Base-by-base conservation (phyloP, 2,329 filamentous ascomycete genomes). In the Blumeria hordei region DNA sequence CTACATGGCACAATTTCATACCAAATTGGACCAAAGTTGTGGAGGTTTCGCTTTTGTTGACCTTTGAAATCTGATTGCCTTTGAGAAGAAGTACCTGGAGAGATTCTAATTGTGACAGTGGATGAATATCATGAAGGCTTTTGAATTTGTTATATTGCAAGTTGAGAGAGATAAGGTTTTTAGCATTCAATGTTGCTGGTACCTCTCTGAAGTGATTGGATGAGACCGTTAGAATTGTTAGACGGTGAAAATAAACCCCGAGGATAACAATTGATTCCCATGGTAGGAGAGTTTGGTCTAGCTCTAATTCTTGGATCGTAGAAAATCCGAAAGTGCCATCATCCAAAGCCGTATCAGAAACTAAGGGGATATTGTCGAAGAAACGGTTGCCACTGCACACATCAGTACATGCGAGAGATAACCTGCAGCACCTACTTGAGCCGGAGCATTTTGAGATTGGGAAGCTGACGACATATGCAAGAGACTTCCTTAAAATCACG, bases 321-420 rank as follows among this genome's bases (percentile, higher is more conserved):
- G 39, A 47, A 32, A 54, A 47, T 9, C 7, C 32, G 58, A 51
- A 85, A 75, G 1, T 68, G 69, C 14, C 67, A 59, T 1, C 63
- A 61, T 0, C 33, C 34, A 12, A 36, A 5, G 12, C 33, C 4
- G 9, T 36, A 5, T 14, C 32, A 7, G 14, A 10, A 12, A 0
- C 12, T 16, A 36, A 18, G 6, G 16, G 11, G 14, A 10, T 16
- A 16, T 18, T 34, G 16, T 54, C 41, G n/a, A 43, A 63, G 14
- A 80, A 87, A 78, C 86, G 81, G 63, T 92, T 93, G 14, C 85
- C 84, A 67, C 85, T 90, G 57, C 44, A 18, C 16, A 18, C 14
- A 54, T 54, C 12, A 54, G 53, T 14, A 45, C 7, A 28, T 32
- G 34, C 18, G 33, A 8, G 37, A 21, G 11, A n/a, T 11, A 9